A percentile compares a stretch with the other conserved stretches of the same genome.
Conservation (phyloP, 1,284 basidiomycete species). For the Rhodotorula sp. region DNA sequence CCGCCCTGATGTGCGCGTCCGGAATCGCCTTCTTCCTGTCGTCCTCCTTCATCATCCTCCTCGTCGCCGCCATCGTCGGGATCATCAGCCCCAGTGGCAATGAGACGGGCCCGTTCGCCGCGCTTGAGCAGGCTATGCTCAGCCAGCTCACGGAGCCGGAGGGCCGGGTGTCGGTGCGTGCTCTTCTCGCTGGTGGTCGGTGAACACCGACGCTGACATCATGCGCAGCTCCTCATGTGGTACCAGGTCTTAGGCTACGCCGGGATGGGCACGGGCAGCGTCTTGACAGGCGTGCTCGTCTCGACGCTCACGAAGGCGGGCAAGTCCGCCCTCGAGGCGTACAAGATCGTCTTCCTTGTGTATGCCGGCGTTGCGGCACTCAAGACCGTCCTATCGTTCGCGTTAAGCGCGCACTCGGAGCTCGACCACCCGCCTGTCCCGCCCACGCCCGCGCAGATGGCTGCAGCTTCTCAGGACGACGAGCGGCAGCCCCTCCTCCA, state of each 20-base stretch:
- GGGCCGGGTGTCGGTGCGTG: constrained; percentile 23
- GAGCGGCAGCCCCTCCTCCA: constrained; percentile 34
- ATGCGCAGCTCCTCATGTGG: neutral
- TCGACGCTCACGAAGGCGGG: constrained; percentile 6
- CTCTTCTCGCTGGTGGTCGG: constrained; percentile 11
- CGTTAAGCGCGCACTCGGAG: constrained; percentile 24
- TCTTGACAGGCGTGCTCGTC: constrained; percentile 22
- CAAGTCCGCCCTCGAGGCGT: constrained; percentile 7
- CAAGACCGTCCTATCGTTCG: constrained; percentile 27
- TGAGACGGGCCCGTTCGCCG: constrained; percentile 36
- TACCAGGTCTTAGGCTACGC: constrained; percentile 30
- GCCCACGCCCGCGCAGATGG: neutral
- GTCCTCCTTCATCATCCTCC: constrained; percentile 16
- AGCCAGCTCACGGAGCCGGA: constrained; percentile 31
- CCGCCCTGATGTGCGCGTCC: constrained; percentile 24
- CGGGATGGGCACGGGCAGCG: constrained; percentile 27
- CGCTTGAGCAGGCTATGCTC: constrained; percentile 32
- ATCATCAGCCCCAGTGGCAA: constrained; percentile 37
- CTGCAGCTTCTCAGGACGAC: neutral
- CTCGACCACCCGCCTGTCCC: constrained; percentile 22
- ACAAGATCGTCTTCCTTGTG: constrained; percentile 22
- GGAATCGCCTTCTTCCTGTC: constrained; percentile 32
- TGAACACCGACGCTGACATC: neutral
- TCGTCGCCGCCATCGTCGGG: constrained; percentile 35
- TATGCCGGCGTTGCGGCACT: constrained; percentile 20